Base-by-base conservation (phyloP, 345 rosid genomes). In the Turritis glabra region DNA sequence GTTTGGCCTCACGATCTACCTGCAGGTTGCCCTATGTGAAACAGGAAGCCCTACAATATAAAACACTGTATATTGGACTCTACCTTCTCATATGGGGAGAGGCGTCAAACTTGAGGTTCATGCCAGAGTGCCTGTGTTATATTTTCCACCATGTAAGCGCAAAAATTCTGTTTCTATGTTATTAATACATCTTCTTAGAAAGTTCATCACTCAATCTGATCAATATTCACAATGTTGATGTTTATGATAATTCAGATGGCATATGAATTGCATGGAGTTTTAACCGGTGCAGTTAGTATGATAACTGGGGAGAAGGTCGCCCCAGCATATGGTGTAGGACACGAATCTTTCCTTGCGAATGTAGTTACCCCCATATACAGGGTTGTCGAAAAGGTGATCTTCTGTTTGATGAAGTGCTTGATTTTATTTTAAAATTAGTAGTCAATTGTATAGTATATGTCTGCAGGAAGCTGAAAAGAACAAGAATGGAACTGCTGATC, bases 51-150 rank as follows among this genome's bases (percentile, higher is more conserved):
- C 91, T 88, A 63, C 98, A 91, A 64, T 82, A 87, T 76, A 91
- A 94, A 84, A 85, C 93, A 56, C 65, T 94, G 21, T 94, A 91
- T 68, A 79, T 91, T 53, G 97, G 87, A 66, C 98, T 94, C 77
- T 86, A 91, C 86, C 96, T 94, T 80, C 96, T 94, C 68, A 91
- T 91, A 64, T 91, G 98, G 98, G 98, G 98, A 54, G 98, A 94
- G 78, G 97, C 98, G 48, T 95, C 98, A 21, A 94, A 87, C 82
- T 74, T 94, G 87, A 86, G 98, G 82, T 85, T 91, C 78, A 84
- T 94, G 95, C 91, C 97, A 30, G 98, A 94, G 82, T 94, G 97
- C 79, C 73, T 94, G 29, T 94, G 97, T 48, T 94, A 86, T 77
- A 90, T 94, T 57, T 94, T 94, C 84, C 98, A 94, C 79, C 90